Evolutionary conservation across 2,329 filamentous ascomycete genomes (phyloP).

Genomic region (Talaromyces funiculosus): DNA sequence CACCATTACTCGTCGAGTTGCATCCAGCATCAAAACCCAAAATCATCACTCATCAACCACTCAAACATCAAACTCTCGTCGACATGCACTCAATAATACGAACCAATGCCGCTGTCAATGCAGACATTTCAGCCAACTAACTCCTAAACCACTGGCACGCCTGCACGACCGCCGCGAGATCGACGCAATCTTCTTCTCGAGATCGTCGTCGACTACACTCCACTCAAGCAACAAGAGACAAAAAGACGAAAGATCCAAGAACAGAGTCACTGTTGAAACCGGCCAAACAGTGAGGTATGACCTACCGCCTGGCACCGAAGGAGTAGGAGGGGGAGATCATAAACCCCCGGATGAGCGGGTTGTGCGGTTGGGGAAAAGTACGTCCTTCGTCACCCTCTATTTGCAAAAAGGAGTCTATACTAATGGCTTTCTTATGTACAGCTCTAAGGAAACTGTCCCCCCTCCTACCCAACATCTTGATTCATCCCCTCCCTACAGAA

Average conservation of each 20-base stretch:
- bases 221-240: not conserved
- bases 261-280: not conserved
- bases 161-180: constrained; percentile 3
- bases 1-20: constrained; percentile 11
- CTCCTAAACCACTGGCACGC: constrained; percentile 8
- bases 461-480: constrained; percentile 55
- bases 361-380: constrained; percentile 58
- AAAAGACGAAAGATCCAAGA: not conserved
- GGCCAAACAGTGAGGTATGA: not conserved
- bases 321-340: constrained; percentile 28
- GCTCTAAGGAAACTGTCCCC: constrained; percentile 58
- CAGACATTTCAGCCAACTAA: constrained; percentile 5
- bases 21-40: not conserved
- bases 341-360: constrained; percentile 55
- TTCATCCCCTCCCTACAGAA: constrained; percentile 56
- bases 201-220: constrained; percentile 18
- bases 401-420: constrained; percentile 4
- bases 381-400: constrained; percentile 16
- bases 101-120: constrained; percentile 2
- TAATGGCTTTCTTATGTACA: constrained; percentile 22
- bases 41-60: not conserved
- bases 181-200: constrained; percentile 4
- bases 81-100: not conserved
- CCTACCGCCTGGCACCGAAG: not conserved
- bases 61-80: not conserved